Conservation (phyloP, 371 early-diverging fungal genomes). For the Mortierella sp. region DNA sequence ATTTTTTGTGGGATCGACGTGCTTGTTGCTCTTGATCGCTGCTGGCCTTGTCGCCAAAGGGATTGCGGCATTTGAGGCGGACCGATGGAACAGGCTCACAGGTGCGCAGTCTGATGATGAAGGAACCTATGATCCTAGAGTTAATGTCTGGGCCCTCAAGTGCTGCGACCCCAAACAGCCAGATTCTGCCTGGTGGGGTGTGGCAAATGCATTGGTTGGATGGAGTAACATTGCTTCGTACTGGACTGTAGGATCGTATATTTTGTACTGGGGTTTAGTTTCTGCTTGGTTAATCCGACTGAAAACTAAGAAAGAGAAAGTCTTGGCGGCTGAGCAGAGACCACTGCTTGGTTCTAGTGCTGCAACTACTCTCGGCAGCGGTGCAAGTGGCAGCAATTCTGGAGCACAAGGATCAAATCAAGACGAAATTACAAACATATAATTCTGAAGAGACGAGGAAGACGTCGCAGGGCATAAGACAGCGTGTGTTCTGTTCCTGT, state of each 20-base stretch:
- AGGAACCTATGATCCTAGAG: conserved; percentile 59
- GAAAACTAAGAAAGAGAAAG: conserved; percentile 22
- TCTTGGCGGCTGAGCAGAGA: conserved; percentile 15
- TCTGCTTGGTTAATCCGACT: conserved; percentile 55
- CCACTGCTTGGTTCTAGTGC: conserved; percentile 10
- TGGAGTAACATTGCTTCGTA: conserved; percentile 70
- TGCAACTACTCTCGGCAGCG: neutral
- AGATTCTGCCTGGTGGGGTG: conserved; percentile 73
- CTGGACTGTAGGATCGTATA: conserved; percentile 66
- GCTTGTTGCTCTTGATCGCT: conserved; percentile 79
- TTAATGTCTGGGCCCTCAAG: conserved; percentile 59
- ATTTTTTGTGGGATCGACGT: conserved; percentile 83
- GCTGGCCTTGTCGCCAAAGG: conserved; percentile 79
- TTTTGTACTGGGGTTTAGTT: conserved; percentile 66
- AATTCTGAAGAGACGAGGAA: too few species aligned
- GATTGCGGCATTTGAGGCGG: conserved; percentile 56
- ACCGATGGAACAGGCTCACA: conserved; percentile 56
- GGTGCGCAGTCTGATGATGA: conserved; percentile 61
- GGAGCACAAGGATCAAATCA: too few species aligned
- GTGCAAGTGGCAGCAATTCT: neutral
- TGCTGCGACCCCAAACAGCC: conserved; percentile 56
- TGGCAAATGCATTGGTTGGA: conserved; percentile 80
- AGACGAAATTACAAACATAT: too few species aligned
- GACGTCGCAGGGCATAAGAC: too few species aligned
- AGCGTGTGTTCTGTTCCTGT: too few species aligned